Conservation (phyloP, 768 basidiomycete species). For the Megacollybia marginata region DNA sequence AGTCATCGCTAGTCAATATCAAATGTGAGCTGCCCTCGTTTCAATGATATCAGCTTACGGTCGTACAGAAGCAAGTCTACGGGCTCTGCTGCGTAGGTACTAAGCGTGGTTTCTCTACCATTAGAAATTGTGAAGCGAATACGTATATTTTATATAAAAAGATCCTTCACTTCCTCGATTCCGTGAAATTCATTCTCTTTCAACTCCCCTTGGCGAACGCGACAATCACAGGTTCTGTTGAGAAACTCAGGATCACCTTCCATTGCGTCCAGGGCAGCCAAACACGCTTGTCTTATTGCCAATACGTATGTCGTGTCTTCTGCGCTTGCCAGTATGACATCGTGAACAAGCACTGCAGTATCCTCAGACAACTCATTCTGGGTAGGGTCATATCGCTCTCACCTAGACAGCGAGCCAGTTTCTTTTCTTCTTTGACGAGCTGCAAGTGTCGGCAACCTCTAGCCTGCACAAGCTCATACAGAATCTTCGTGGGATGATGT, state of each 20-base stretch:
- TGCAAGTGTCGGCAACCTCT: constrained; percentile 64
- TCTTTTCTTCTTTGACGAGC: constrained; percentile 39
- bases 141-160: no score
- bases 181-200: constrained; percentile 17
- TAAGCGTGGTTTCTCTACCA: no score
- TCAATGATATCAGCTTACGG: not conserved
- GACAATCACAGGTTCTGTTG: constrained; percentile 61
- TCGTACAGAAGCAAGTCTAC: constrained; percentile 35
- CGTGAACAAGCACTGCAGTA: constrained; percentile 58
- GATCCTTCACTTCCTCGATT: constrained; percentile 10
- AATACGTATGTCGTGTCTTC: constrained; percentile 40
- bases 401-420: constrained; percentile 46
- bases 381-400: constrained; percentile 10
- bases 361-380: constrained; percentile 3
- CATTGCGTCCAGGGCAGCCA: constrained; percentile 62
- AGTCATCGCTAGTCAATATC: constrained; percentile 51
- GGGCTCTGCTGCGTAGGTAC: constrained; percentile 12
- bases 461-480: constrained; percentile 68
- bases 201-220: constrained; percentile 32
- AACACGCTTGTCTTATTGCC: constrained; percentile 55
- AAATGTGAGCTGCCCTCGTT: constrained; percentile 44
- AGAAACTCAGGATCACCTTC: constrained; percentile 60
- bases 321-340: constrained; percentile 52
- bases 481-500: constrained; percentile 68
- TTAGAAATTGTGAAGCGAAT: no score